Base-by-base conservation (phyloP, 2,329 filamentous ascomycete species). In the Fusarium sterilihyphosum region DNA sequence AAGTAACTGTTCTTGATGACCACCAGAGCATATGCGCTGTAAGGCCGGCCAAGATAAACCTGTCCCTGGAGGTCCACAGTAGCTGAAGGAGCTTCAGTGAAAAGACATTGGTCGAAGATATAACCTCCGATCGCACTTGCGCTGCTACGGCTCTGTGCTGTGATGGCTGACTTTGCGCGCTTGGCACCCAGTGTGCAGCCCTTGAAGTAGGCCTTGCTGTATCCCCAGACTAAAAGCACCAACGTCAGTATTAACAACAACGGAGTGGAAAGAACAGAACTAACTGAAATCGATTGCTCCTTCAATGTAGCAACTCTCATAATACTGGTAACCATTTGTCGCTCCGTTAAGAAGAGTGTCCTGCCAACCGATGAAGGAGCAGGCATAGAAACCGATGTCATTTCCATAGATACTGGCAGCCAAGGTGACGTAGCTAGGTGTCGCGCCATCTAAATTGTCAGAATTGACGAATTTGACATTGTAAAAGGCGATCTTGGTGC, bases 1-100 rank as follows among this genome's bases (percentile, higher is more conserved):
- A 92, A 80, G 29, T 80, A 79, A 3, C 86, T 88, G 61, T 84
- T 79, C 76, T 88, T 85, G 78, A 86, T 83, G 8, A 86, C 83
- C 5, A 87, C 86, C 3, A 85, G 81, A 3, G 86, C 81, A 47
- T 84, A 86, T 16, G 82, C 78, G 17, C 81, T 77, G 82, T 86
- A 88, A 0, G 86, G 86, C 3, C 86, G 81, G 5, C 86, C 86
- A 1, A 88, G 82, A 58, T 85, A 86, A 24, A 83, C 85, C 3
- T 81, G 79, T 3, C 83, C 83, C 8, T 80, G 49, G 6, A 77
- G 56, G 14, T 77, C 75, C 3, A 73, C 69, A 37, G 70, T 79
- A 57, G 67, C 70, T 31, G 67, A 71, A 13, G 73, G 47, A 62
- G 69, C 78, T 54, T 62, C 69, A 0, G 79, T 80, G 26, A 86